Base-by-base conservation (phyloP, 805 yeast species). In the Wickerhamomyces subpelliculosus region DNA sequence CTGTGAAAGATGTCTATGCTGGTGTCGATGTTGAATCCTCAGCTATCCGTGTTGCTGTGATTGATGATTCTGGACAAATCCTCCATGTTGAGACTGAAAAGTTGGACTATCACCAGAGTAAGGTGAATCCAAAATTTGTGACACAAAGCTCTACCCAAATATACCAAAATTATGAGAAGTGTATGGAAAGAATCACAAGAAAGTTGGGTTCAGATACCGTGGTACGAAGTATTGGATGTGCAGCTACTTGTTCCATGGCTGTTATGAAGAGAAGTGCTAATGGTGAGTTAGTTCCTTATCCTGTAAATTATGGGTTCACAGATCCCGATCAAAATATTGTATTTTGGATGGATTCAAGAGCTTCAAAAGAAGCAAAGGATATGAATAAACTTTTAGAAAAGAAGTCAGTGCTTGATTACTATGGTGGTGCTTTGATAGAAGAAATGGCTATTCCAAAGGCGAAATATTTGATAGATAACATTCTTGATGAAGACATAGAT, bases 161-260 rank as follows among this genome's bases (percentile, higher is more conserved):
- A 26, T 59, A 58, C 50, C 18, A 41, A 0, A 59, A 62, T 2
- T 53, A 68, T 13, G n/a, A 49, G 3, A 38, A 35, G 5, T 55
- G 65, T 26, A 35, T 63, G 5, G 32, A 39, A 4, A 35, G 36
- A 18, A 35, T 48, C 23, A 21, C 29, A n/a, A 32, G 32, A 1
- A 9, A 10, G 3, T 9, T 22, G 3, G 18, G 2, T 1, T 34
- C 19, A 1, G 16, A 31, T 2, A 34, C 42, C 35, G 17, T 37
- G 11, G 37, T 57, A 28, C 32, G 27, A 13, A 58, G 64, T 2
- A 52, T 67, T 23, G 65, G 68, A 6, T 64, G 72, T 7, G 67
- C 75, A 2, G 81, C 83, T 4, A 77, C 84, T 2, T 77, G 84
- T 42, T 76, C 82, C 0, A 58, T 75, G 64, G 81, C 72, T 10